Base-by-base conservation (phyloP, 371 early-diverging fungal species). In the Chytridium lagenaria region DNA sequence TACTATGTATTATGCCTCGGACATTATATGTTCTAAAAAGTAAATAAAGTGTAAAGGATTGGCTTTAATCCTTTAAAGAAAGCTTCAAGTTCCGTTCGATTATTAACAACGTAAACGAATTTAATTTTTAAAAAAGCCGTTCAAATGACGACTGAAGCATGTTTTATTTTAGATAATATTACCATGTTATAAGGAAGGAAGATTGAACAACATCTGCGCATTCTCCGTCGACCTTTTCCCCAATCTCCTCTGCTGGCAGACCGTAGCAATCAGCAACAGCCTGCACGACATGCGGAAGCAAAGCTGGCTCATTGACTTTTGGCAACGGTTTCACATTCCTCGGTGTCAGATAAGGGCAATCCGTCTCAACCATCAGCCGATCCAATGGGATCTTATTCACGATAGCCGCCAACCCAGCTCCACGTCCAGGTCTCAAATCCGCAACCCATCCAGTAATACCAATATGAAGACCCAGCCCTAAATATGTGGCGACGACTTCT, bases 391-490 rank as follows among this genome's bases (percentile, higher is more conserved):
- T 70, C 28, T 72, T 66, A 68, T 73, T 77, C 19, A 85, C 81
- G 19, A 86, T 63, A 3, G 77, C 76, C 10, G 79, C 69, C 28
- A 78, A 68, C 15, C 78, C 78, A 30, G 74, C 80, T 2, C 76
- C 80, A 19, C 77, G 61, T 2, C 74, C 77, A 30, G 74, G 73
- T 31, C 77, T 26, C 67, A 70, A 78, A 65, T 84, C 85, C 15
- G 84, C 66, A 19, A 84, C 81, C 66, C 84, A 85, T 22, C 90
- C 90, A 51, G 88, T 90, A 57, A 90, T 82, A n/a, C 89, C 89
- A 72, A 90, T 84, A 66, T 83, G 81, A 36, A 85, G 77, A 12
- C 87, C 88, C 39, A 80, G 69, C n/a, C 68, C 77, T 31, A 89
- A 64, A 36, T 82, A 78, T 22, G 72, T 70, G 34, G 70, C 23